Base-by-base conservation (phyloP, 495 filamentous ascomycete species). In the Geoglossum glabrum region DNA sequence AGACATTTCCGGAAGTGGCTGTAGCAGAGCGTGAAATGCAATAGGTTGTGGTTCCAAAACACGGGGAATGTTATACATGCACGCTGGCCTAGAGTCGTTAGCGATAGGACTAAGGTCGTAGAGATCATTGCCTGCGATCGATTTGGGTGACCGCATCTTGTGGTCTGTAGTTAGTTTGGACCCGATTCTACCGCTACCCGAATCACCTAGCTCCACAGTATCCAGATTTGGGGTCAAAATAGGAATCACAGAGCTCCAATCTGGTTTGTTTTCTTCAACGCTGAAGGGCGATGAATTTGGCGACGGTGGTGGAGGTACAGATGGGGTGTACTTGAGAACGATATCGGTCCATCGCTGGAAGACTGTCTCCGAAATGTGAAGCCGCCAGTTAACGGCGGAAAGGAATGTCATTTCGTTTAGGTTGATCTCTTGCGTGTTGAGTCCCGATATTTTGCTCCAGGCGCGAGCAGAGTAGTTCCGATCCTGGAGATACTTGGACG, bases 381-480 rank as follows among this genome's bases (percentile, higher is more conserved):
- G 79, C 64, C 85, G 85, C 92, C 92, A 98, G 62, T 87, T 81
- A 57, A 98, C 86, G 13, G 90, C 87, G 54, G 82, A 68, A 21
- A 97, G 77, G 68, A 97, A 98, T 45, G 87, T 82, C 73, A 94
- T 84, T 71, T 98, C 92, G 67, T 96, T 97, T 62, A 86, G 81
- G 71, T 97, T 97, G 69, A 98, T 95, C 71, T 98, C 92, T 33
- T 76, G 70, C 0, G 86, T 87, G 62, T 86, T 86, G 38, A 97
- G 74, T 38, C 90, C 90, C 23, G 90, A 96, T 55, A 98, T 97
- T 73, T 93, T 96, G 68, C 92, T 96, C 92, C 92, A 98, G 23
- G 92, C 92, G 36, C 88, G 79, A 43, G 92, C 89, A 8, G 93
- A 97, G 70, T 90, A 98, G 69, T 97, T 98, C 47, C 92, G 84